These are phyloP conservation scores for Cucumis hystrix DNA, from an alignment of 306 rosid genomes.

Conservation along the genomic window DNA sequence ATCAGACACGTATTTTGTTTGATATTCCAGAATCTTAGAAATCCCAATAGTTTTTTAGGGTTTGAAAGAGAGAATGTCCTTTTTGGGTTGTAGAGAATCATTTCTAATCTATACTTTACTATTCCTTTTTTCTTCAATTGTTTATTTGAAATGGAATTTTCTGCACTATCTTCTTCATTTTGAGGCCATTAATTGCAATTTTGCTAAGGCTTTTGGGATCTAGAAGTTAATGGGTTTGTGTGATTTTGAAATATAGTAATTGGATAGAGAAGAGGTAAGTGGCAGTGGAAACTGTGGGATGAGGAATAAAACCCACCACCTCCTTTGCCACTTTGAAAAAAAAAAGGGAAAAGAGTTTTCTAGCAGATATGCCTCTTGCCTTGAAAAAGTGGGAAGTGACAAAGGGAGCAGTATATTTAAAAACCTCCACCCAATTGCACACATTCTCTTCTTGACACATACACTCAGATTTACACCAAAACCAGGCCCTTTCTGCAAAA, in stretches of 20 bases:
- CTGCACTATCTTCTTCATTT: neutral
- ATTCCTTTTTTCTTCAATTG: neutral
- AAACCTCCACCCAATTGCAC: slow-evolving; percentile 14
- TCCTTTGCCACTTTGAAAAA: slow-evolving; percentile 13
- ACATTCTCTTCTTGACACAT: slow-evolving; percentile 20
- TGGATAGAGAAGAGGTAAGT: slow-evolving; percentile 11
- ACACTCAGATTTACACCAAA: slow-evolving; percentile 7
- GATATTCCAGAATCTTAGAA: slow-evolving; percentile 5
- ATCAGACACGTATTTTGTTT: neutral
- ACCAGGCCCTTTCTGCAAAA: neutral
- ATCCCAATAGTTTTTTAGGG: neutral
- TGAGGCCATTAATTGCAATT: slow-evolving; percentile 9
- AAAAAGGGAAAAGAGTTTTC: neutral
- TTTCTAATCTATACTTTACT: neutral
- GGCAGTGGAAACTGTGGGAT: slow-evolving; percentile 28
- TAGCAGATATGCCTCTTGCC: slow-evolving; percentile 11
- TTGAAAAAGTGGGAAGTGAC: slow-evolving; percentile 54
- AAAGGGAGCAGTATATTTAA: slow-evolving; percentile 21
- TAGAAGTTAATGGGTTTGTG: neutral
- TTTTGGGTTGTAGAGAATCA: neutral
- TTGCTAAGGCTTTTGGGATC: neutral
- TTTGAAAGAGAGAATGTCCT: neutral
- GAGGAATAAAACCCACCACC: slow-evolving; percentile 24
- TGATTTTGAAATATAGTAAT: neutral
- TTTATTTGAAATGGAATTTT: neutral